Conservation (phyloP, 495 filamentous ascomycete species). For the Neurospora intermedia region DNA sequence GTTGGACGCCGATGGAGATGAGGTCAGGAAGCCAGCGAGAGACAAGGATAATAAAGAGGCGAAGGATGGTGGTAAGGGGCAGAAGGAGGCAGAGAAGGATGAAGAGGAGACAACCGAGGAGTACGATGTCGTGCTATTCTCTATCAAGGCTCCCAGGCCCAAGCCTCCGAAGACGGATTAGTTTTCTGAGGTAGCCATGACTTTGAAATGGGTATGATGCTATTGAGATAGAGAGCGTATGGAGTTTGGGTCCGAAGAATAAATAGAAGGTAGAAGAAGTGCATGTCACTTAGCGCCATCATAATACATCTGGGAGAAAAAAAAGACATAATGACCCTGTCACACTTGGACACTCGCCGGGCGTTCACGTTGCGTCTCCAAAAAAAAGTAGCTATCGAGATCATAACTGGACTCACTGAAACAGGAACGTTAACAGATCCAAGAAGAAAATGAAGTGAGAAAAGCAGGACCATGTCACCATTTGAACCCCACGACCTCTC, state of each 20-base stretch:
- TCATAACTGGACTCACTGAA: neutral
- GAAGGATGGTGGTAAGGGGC: neutral
- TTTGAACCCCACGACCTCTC: neutral
- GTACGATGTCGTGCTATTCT: slow-evolving; percentile 20
- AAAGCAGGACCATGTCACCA: neutral
- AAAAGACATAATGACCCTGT: too few relatives aligned
- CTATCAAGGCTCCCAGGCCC: slow-evolving; percentile 12
- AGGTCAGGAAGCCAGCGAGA: slow-evolving; percentile 8
- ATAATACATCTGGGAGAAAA: neutral
- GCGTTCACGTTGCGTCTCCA: neutral
- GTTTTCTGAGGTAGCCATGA: neutral
- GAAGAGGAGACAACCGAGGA: neutral
- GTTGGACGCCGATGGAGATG: slow-evolving; percentile 12
- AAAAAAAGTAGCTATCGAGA: neutral
- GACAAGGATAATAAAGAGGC: neutral
- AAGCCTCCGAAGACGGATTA: slow-evolving; percentile 1
- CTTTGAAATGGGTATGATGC: neutral
- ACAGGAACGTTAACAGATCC: neutral
- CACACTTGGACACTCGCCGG: too few relatives aligned
- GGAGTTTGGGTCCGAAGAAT: neutral
- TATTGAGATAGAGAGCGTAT: neutral
- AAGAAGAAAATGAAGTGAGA: neutral
- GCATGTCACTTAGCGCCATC: neutral
- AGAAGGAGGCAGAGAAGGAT: slow-evolving; percentile 1
- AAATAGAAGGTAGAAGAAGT: neutral